Base-by-base conservation (phyloP, 208 protist genomes). In the Trypanosoma scelopori region DNA sequence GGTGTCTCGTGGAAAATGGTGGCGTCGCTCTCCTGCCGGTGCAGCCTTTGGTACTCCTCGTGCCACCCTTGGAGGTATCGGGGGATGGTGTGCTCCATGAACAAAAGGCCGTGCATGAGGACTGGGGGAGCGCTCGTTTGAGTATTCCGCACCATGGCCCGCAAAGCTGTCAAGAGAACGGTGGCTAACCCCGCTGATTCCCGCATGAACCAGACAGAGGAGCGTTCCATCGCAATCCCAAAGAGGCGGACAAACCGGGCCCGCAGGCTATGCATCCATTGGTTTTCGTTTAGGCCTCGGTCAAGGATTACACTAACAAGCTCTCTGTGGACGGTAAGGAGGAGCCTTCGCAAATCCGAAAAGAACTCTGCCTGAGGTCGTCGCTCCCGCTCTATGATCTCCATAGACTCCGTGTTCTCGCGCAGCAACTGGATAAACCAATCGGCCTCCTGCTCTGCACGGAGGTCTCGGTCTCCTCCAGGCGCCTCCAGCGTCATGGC, bases 221-320 rank as follows among this genome's bases (percentile, higher is more conserved):
- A 37, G 3, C 75, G 74, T 16, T 52, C 42, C 45, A 72, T 39
- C 4, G 51, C 32, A 45, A 85, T 77, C 32, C 75, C 75, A 27
- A 43, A 61, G 57, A 64, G 51, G 42, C 67, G 64, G 35, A 75
- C 66, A 30, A 81, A 52, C 4, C 65, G 39, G 32, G 45, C 41
- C 42, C 75, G 66, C n/a, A 85, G 28, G 12, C 55, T 68, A 22
- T 46, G 20, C 30, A 58, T 46, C 79, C 79, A 85, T 50, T 72
- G 56, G 28, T 45, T 51, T n/a, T 53, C 57, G 16, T 42, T 25
- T 18, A 45, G 0, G 32, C 7, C 22, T 16, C 27, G 11, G 28
- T 57, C 48, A 2, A 70, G n/a, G 46, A 76, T 47, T 15, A 55
- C 62, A 25, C 16, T 5, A 42, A 65, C 16, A 39, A 76, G 9